These are phyloP conservation scores for Kluyveromyces sp. DNA, from an alignment of 1,139 yeast genomes.

Conservation along the genomic window DNA sequence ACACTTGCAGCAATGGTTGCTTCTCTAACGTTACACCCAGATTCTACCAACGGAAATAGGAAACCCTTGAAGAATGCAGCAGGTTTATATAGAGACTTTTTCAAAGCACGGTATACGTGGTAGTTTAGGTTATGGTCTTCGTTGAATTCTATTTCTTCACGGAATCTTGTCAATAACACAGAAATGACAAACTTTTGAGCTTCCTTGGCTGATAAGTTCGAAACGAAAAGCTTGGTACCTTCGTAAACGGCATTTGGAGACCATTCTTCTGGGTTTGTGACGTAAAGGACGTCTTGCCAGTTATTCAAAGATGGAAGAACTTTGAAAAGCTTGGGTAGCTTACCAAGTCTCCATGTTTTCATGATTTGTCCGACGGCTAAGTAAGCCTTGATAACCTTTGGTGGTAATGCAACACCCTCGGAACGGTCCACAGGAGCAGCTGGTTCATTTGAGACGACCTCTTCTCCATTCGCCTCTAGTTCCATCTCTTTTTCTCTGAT, in stretches of 20 bases:
- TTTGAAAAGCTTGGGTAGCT: slow-evolving; percentile 88
- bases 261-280: slow-evolving; percentile 89
- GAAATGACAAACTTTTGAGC: slow-evolving; percentile 76
- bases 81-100: slow-evolving; percentile 91
- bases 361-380: slow-evolving; percentile 83
- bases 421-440: slow-evolving; percentile 10
- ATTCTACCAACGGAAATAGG: slow-evolving; percentile 79
- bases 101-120: slow-evolving; percentile 84
- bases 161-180: slow-evolving; percentile 76
- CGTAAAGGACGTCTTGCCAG: slow-evolving; percentile 93
- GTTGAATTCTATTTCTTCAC: slow-evolving; percentile 72
- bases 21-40: slow-evolving; percentile 80
- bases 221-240: slow-evolving; percentile 88
- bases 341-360: slow-evolving; percentile 91
- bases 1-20: slow-evolving; percentile 95
- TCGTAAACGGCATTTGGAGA: slow-evolving; percentile 95
- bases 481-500: slow-evolving; percentile 62
- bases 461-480: slow-evolving; percentile 17
- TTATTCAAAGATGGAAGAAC: slow-evolving; percentile 86
- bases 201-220: slow-evolving; percentile 78
- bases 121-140: slow-evolving; percentile 64
- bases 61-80: slow-evolving; percentile 97
- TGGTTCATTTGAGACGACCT: slow-evolving; percentile 11
- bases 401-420: slow-evolving; percentile 73
- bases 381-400: slow-evolving; percentile 91